A percentile compares a stretch with the other conserved stretches of the same genome.
Conservation (phyloP, 768 basidiomycete genomes). For the Boletellus ananiceps region DNA sequence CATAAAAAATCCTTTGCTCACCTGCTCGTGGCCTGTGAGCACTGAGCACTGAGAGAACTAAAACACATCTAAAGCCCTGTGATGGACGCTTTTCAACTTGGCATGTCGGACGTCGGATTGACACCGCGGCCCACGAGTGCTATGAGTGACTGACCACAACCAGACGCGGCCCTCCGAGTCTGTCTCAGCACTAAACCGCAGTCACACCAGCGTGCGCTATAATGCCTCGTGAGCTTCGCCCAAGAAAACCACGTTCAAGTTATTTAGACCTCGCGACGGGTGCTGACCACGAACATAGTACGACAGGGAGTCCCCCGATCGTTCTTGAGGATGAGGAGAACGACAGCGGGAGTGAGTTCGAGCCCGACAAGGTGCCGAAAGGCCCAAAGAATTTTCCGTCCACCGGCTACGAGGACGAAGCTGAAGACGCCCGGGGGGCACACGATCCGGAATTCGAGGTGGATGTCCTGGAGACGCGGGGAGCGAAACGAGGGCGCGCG, state of each 20-base stretch:
- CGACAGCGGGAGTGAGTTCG: constrained; percentile 55
- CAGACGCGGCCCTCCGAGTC: too few species aligned
- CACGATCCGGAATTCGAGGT: constrained; percentile 13
- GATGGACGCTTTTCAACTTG: too few species aligned
- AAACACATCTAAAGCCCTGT: too few species aligned
- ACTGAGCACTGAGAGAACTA: too few species aligned
- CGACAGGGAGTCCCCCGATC: constrained; percentile 40
- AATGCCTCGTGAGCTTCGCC: constrained; percentile 56
- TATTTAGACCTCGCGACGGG: constrained; percentile 39
- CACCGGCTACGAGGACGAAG: constrained; percentile 32
- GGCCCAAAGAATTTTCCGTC: constrained; percentile 30
- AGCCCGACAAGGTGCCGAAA: constrained; percentile 35
- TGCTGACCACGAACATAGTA: constrained; percentile 22
- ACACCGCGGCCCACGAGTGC: too few species aligned
- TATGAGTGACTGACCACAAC: too few species aligned
- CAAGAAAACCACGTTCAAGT: constrained; percentile 47
- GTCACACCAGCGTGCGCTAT: not conserved
- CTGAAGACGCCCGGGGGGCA: constrained; percentile 20
- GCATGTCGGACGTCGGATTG: too few species aligned
- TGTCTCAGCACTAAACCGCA: too few species aligned
- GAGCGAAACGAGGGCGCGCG: constrained; percentile 10
- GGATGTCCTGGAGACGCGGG: constrained; percentile 6
- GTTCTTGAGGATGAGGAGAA: constrained; percentile 14
- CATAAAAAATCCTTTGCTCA: too few species aligned
- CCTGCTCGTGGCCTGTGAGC: too few species aligned